These are phyloP conservation scores for Curvularia eragrostidis DNA, from an alignment of 2,329 filamentous ascomycete genomes.

Conservation along the genomic window DNA sequence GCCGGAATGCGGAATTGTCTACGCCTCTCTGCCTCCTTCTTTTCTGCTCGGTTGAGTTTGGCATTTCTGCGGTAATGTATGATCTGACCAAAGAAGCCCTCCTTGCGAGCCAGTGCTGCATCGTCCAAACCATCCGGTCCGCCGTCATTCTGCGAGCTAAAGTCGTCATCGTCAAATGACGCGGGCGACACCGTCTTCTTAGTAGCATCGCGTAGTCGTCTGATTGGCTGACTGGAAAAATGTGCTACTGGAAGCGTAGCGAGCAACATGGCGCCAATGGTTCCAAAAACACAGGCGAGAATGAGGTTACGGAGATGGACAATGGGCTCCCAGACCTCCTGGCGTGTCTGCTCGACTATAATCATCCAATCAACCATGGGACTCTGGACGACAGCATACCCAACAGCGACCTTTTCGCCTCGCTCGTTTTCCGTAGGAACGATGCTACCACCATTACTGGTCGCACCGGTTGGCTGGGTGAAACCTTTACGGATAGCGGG, in stretches of 20 bases:
- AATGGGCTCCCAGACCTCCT: conserved; percentile 80
- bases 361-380: conserved; percentile 81
- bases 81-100: conserved; percentile 54
- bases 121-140: conserved; percentile 58
- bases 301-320: conserved; percentile 78
- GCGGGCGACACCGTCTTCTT: conserved; percentile 73
- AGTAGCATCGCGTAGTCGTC: conserved; percentile 76
- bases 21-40: conserved; percentile 50
- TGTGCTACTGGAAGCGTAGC: conserved; percentile 81
- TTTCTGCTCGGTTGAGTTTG: conserved; percentile 46
- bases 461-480: conserved; percentile 51
- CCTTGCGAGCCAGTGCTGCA: conserved; percentile 55
- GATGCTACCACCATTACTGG: conserved; percentile 72
- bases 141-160: conserved; percentile 46
- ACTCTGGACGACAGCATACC: conserved; percentile 74
- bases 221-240: conserved; percentile 79
- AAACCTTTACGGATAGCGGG: conserved; percentile 69
- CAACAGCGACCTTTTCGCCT: conserved; percentile 73
- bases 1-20: conserved; percentile 81
- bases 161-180: conserved; percentile 58
- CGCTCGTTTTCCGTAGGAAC: conserved; percentile 78
- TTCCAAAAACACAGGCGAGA: conserved; percentile 84
- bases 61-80: conserved; percentile 43
- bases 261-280: conserved; percentile 73
- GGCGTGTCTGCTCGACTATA: conserved; percentile 75